Base-by-base conservation (phyloP, 768 basidiomycete species). In the Collybia sordida region DNA sequence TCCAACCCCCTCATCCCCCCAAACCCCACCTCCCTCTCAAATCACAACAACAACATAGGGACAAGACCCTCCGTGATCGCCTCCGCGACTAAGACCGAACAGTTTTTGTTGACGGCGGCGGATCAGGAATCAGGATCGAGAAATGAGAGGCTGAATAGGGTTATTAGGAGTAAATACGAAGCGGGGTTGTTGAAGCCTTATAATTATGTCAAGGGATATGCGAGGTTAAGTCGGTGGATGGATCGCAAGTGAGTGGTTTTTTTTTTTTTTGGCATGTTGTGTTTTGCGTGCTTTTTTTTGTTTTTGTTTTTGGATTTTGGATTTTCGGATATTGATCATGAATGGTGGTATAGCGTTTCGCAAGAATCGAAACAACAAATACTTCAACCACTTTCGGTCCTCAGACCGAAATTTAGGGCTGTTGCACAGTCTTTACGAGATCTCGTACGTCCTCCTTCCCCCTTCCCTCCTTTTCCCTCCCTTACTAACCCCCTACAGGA, bases 141-240 rank as follows among this genome's bases (percentile, higher is more conserved):
- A 37, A 90, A 95, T 58, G 91, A 96, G 57, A 83, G 95, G 1
- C 70, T 98, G 44, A 90, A 87, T 57, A 79, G 90, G 50, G 96
- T 98, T 56, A 98, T 98, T 57, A 81, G 89, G 57, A 93, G 90
- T 61, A 98, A 98, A 69, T 98, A 97, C 68, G 95, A 98, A 62
- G 96, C 96, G 2, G 96, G 95, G 0, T 67, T 98, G 37, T 70
- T 98, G 56, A 94, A 92, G 62, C 96, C 96, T 3, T 97, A 96
- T 61, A 95, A 98, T 68, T 97, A 98, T 58, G 93, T 94, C 43
- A 94, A 94, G 61, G 96, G 96, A 0, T 98, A 98, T 59, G 88
- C 92, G 12, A 75, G 95, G 52, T 69, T 98, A 55, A 90, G 86
- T 47, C 79, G 90, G 49, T 98, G 94, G 94, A 96, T 98, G 92